These are phyloP conservation scores for Ilex aquifolium DNA, from an alignment of 257 asterid species.

Conservation along the genomic window DNA sequence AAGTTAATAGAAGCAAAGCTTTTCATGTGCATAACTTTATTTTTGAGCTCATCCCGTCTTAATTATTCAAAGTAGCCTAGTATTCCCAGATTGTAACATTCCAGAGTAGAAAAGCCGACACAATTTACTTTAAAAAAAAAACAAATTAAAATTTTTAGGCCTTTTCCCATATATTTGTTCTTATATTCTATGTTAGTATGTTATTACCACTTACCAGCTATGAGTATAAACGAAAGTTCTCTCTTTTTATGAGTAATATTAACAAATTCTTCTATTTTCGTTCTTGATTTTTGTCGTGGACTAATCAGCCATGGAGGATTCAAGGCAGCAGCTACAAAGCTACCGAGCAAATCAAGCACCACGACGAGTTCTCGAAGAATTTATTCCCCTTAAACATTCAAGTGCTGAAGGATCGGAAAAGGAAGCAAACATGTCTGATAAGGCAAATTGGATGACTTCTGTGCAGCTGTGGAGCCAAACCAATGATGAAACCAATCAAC, in stretches of 20 bases:
- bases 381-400: constrained; percentile 60
- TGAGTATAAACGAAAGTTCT: too few relatives aligned
- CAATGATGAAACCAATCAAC: constrained; percentile 25
- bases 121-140: too few relatives aligned
- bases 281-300: neutral
- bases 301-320: constrained; percentile 75
- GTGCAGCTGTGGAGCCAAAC: constrained; percentile 92
- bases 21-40: constrained; percentile 5
- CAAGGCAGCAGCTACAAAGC: constrained; percentile 72
- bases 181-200: too few relatives aligned
- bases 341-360: constrained; percentile 36
- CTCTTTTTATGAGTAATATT: too few relatives aligned
- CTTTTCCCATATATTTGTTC: too few relatives aligned
- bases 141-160: too few relatives aligned
- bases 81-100: too few relatives aligned
- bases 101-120: too few relatives aligned
- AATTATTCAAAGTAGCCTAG: too few relatives aligned
- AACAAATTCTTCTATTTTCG: too few relatives aligned
- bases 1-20: constrained; percentile 8
- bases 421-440: constrained; percentile 32
- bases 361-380: constrained; percentile 83
- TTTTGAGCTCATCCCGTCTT: too few relatives aligned
- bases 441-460: constrained; percentile 91
- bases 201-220: too few relatives aligned
- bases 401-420: constrained; percentile 21